A percentile compares a stretch with the other conserved stretches of the same genome.
phyloP scores from a whole-genome alignment of 2,329 filamentous ascomycete species.

The Zymoseptoria passerinii region DNA sequence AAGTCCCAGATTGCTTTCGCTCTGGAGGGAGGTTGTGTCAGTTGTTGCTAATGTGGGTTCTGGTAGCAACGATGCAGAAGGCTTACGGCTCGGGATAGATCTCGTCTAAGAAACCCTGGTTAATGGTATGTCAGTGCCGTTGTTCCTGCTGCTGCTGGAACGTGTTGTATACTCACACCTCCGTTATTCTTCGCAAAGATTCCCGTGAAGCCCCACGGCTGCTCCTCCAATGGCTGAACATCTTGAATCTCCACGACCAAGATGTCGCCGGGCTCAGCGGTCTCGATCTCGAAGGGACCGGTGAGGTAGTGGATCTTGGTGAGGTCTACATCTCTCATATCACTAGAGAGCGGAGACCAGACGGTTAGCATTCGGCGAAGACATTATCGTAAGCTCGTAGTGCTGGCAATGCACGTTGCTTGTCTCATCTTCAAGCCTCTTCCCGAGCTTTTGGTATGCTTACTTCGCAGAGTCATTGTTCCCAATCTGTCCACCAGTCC shows the following conservation, averaged over 20 bases:
- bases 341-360: not conserved
- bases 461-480: conserved; percentile 66
- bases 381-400: not conserved
- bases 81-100: conserved; percentile 71
- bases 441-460: not conserved
- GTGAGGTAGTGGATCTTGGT: conserved; percentile 81
- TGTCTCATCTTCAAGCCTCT: not conserved
- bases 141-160: not conserved
- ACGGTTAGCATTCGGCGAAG: not conserved
- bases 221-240: conserved; percentile 76
- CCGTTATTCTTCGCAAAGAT: conserved; percentile 74
- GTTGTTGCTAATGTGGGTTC: not conserved
- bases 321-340: conserved; percentile 57
- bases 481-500: conserved; percentile 65
- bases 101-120: conserved; percentile 67
- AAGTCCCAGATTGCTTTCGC: conserved; percentile 72
- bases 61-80: not conserved
- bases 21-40: conserved; percentile 33
- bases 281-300: conserved; percentile 80
- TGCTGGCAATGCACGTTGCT: not conserved
- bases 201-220: conserved; percentile 85
- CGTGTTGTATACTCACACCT: conserved; percentile 42
- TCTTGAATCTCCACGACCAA: conserved; percentile 86
- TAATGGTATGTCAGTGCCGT: not conserved
- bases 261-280: conserved; percentile 75